Percentiles rank a stretch among this genome's conserved stretches.
Conservation (phyloP, 2,329 filamentous ascomycete species). For the Alternaria sp. region DNA sequence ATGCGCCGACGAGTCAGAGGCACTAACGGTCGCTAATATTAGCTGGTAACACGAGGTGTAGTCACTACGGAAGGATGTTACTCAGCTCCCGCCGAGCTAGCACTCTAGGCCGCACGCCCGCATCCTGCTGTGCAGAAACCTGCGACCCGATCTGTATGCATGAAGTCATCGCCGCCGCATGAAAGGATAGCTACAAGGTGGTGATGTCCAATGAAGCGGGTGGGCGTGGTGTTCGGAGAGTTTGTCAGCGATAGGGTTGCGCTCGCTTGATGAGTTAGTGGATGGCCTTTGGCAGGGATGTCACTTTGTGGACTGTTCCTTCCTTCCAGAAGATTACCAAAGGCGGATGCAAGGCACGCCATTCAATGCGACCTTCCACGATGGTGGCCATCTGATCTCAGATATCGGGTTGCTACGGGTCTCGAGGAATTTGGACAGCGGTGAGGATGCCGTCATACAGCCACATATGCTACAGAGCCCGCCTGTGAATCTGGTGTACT, state of each 20-base stretch:
- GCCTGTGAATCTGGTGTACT: neutral
- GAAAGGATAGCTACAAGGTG: conserved; percentile 13
- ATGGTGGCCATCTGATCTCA: neutral
- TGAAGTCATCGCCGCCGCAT: conserved; percentile 31
- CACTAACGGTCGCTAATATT: conserved; percentile 38
- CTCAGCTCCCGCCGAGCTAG: conserved; percentile 39
- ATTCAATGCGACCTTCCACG: conserved; percentile 2
- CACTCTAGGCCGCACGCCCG: conserved; percentile 17
- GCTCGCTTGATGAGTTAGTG: conserved; percentile 33
- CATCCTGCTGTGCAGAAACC: conserved; percentile 12
- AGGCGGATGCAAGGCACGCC: conserved; percentile 8
- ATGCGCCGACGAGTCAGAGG: conserved; percentile 27
- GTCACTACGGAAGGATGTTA: conserved; percentile 27
- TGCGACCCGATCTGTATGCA: conserved; percentile 20
- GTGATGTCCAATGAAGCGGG: conserved; percentile 23
- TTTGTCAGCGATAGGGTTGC: conserved; percentile 37
- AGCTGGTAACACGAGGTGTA: conserved; percentile 38
- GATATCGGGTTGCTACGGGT: neutral
- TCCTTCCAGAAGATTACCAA: conserved; percentile 36
- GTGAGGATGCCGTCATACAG: neutral
- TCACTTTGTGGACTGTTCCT: neutral
- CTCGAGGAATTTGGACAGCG: neutral
- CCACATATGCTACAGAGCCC: neutral
- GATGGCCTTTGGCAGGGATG: conserved; percentile 17
- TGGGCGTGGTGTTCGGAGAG: conserved; percentile 20